Conservation (phyloP, 768 basidiomycete species). For the Trametes coccinea region DNA sequence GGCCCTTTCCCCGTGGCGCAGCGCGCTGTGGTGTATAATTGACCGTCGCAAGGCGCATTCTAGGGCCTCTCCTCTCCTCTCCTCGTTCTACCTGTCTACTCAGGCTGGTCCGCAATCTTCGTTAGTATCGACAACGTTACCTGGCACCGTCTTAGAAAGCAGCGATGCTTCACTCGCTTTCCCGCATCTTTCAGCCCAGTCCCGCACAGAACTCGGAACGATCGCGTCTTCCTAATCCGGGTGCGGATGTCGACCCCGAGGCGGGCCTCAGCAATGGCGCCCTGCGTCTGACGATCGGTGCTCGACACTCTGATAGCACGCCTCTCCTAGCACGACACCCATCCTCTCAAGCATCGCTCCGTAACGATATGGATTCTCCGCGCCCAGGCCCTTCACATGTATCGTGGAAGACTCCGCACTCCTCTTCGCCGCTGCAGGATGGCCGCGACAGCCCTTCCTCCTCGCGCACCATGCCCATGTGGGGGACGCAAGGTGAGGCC, state of each 20-base stretch:
- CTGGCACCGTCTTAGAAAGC: background rate
- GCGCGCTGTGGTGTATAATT: constrained; percentile 13
- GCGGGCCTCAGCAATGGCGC: background rate
- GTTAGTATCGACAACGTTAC: background rate
- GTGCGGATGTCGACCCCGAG: background rate
- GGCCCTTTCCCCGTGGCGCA: constrained; percentile 14
- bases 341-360: constrained; percentile 5
- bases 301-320: constrained; percentile 12
- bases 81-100: background rate
- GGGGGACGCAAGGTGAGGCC: constrained; percentile 6
- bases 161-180: constrained; percentile 21
- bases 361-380: constrained; percentile 2
- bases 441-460: constrained; percentile 13
- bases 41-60: background rate
- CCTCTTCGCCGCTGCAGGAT: constrained; percentile 1
- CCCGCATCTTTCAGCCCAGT: constrained; percentile 21
- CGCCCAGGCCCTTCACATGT: constrained; percentile 23
- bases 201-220: constrained; percentile 5
- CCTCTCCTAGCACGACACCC: constrained; percentile 15
- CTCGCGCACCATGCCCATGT: constrained; percentile 9
- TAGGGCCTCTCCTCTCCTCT: background rate
- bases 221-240: background rate
- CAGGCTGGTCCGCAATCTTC: background rate
- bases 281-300: constrained; percentile 1
- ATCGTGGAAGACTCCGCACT: constrained; percentile 23